Evolutionary conservation across 2,329 filamentous ascomycete species (phyloP).

Genomic region (Scedosporium minutisporum): DNA sequence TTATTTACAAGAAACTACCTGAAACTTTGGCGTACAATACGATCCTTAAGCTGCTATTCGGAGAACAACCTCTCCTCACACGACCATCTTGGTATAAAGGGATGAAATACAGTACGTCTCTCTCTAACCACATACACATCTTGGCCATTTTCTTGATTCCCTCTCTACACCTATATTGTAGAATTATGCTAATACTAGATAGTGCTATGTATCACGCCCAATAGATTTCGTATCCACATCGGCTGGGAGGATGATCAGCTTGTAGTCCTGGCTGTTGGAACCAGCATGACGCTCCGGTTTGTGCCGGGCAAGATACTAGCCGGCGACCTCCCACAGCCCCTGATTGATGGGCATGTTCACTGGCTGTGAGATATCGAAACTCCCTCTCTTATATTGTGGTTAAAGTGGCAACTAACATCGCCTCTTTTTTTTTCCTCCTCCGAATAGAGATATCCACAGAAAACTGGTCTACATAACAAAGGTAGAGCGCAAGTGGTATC

Average conservation of each 20-base stretch:
- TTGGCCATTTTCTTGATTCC: too few relatives aligned
- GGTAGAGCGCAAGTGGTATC: too few relatives aligned
- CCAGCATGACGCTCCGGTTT: conserved; percentile 7
- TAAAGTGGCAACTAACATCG: neutral
- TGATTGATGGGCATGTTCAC: conserved; percentile 46
- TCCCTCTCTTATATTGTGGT: neutral
- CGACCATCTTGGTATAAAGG: conserved; percentile 40
- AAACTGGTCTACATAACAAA: too few relatives aligned
- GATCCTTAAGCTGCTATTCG: conserved; percentile 42
- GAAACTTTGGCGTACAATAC: conserved; percentile 15
- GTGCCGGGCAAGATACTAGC: conserved; percentile 23
- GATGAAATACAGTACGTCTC: conserved; percentile 35
- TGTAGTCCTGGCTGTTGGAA: conserved; percentile 31
- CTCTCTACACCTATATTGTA: too few relatives aligned
- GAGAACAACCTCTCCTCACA: conserved; percentile 37
- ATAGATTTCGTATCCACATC: conserved; percentile 35
- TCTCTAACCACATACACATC: conserved; percentile 4
- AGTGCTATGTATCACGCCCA: too few relatives aligned
- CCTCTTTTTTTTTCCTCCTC: neutral
- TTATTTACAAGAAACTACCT: too few relatives aligned
- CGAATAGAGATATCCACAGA: neutral
- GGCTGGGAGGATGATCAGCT: conserved; percentile 31
- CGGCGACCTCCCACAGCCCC: conserved; percentile 37
- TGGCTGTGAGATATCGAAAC: conserved; percentile 33
- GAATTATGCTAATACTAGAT: too few relatives aligned